Percentiles rank a stretch among this genome's conserved stretches.
phyloP scores from a whole-genome alignment of 345 rosid species.

The Adansonia digitata region DNA sequence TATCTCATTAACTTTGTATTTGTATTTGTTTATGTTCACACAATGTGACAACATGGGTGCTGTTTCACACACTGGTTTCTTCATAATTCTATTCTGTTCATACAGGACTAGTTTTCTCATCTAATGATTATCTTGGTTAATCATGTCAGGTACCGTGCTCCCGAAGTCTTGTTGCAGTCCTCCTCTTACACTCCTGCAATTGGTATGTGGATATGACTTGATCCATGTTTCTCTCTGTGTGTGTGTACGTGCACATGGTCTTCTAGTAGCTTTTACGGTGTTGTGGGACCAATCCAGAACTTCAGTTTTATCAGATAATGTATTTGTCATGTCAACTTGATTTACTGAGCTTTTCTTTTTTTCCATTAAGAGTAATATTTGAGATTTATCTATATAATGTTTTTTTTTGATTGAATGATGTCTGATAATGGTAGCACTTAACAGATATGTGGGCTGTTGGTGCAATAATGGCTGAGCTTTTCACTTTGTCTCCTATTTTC shows the following conservation, averaged over 20 bases:
- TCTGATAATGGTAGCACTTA: slow-evolving; percentile 23
- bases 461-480: slow-evolving; percentile 87
- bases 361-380: not conserved
- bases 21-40: not conserved
- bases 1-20: not conserved
- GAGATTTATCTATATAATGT: slow-evolving; percentile 1
- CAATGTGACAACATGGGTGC: not conserved
- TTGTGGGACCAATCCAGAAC: not conserved
- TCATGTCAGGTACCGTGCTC: slow-evolving; percentile 81
- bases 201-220: slow-evolving; percentile 35
- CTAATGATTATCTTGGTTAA: slow-evolving; percentile 8
- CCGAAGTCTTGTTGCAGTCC: slow-evolving; percentile 86
- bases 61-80: not conserved
- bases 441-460: slow-evolving; percentile 99
- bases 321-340: not conserved
- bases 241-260: not conserved
- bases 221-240: not conserved
- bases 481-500: slow-evolving; percentile 78
- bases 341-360: not conserved
- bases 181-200: slow-evolving; percentile 83
- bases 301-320: not conserved
- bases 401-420: slow-evolving; percentile 5
- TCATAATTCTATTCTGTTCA: slow-evolving; percentile 2
- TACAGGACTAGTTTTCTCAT: not conserved
- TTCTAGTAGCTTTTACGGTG: not conserved